These are phyloP conservation scores for Plasmodium berghei DNA, from an alignment of 169 alveolate species.

Conservation along the genomic window DNA sequence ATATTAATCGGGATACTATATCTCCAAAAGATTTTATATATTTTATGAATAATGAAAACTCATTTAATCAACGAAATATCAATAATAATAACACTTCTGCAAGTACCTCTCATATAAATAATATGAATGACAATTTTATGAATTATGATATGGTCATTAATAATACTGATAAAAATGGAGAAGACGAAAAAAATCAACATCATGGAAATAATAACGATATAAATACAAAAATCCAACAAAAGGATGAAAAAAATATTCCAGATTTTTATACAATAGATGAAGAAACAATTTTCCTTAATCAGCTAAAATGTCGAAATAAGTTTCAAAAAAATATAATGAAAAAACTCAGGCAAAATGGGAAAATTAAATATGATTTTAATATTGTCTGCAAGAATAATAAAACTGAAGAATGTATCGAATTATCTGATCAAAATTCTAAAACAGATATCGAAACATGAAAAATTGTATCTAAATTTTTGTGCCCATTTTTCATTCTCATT, in stretches of 20 bases:
- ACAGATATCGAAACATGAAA: background rate
- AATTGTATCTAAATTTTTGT: background rate
- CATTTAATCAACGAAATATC: background rate
- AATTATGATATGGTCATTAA: background rate
- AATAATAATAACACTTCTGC: background rate
- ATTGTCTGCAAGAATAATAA: background rate
- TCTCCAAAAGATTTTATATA: conserved; percentile 16
- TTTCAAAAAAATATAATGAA: conserved; percentile 40
- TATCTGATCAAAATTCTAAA: too few species aligned
- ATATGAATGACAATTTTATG: too few species aligned
- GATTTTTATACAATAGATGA: conserved; percentile 49
- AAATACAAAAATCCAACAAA: background rate
- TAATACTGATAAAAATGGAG: background rate
- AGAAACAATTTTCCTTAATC: conserved; percentile 48
- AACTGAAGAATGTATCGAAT: background rate
- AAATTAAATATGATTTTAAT: conserved; percentile 27
- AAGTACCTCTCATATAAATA: too few species aligned
- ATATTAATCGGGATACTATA: conserved; percentile 7
- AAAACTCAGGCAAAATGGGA: conserved; percentile 10
- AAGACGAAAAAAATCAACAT: background rate
- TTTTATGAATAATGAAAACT: background rate
- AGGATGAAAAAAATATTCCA: conserved; percentile 17
- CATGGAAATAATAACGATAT: background rate
- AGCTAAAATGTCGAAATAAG: conserved; percentile 26
- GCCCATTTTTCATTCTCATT: background rate